Percentiles rank a stretch among this genome's conserved stretches.
These are phyloP conservation scores for Lasiosphaeriaceae sp. DNA, from an alignment of 495 filamentous ascomycete species.

Conservation along the genomic window DNA sequence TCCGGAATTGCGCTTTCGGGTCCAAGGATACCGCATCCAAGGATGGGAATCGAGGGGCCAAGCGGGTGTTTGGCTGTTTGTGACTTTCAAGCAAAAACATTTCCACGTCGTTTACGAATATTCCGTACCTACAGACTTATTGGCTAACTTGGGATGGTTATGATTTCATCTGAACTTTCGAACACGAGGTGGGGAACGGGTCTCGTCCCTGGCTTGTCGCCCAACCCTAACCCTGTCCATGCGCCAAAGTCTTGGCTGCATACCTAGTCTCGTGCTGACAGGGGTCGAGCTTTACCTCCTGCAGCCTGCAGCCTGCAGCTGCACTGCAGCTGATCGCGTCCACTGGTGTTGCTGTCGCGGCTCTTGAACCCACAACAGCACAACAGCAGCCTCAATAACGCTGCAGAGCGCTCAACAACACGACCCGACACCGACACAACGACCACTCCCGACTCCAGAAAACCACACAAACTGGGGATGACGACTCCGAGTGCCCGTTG, in stretches of 20 bases:
- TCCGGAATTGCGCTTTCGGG: too few species aligned
- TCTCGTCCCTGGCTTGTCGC: too few species aligned
- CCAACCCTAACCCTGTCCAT: background rate
- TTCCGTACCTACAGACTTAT: too few species aligned
- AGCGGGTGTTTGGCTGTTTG: too few species aligned
- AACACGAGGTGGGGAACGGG: too few species aligned
- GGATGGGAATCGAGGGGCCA: too few species aligned
- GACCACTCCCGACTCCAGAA: background rate
- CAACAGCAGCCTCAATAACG: background rate
- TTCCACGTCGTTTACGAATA: too few species aligned
- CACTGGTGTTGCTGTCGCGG: background rate
- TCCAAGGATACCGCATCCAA: too few species aligned
- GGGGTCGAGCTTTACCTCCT: background rate
- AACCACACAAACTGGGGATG: background rate
- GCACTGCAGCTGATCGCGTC: background rate
- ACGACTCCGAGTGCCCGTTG: conserved; percentile 1
- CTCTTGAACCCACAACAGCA: background rate
- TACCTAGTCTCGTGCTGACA: background rate
- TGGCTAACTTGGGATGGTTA: too few species aligned
- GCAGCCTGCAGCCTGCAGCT: background rate
- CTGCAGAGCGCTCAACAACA: background rate
- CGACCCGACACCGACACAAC: background rate
- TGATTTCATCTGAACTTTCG: too few species aligned
- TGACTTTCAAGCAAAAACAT: too few species aligned
- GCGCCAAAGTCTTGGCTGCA: background rate